phyloP scores from a whole-genome alignment of 2,329 filamentous ascomycete genomes.

The Penicillium occitanis region DNA sequence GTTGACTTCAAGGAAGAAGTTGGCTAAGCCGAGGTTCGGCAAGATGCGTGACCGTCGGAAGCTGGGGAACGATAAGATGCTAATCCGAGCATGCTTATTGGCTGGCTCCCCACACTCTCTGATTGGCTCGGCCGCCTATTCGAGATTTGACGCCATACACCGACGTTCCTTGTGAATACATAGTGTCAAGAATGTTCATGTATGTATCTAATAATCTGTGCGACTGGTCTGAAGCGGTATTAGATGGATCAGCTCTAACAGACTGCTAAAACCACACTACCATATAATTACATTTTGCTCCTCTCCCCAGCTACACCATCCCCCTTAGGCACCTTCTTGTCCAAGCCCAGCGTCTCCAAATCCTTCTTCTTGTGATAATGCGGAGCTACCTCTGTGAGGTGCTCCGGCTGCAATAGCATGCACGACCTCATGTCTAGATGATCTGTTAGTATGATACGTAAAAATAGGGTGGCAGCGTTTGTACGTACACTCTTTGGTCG shows the following conservation, averaged over 20 bases:
- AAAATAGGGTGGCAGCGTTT: too few species aligned
- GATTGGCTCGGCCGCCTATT: background rate
- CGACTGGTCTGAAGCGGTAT: conserved; percentile 1
- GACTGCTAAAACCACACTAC: background rate
- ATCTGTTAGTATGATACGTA: too few species aligned
- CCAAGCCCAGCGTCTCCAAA: conserved; percentile 72
- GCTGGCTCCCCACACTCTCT: conserved; percentile 1
- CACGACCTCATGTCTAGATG: too few species aligned
- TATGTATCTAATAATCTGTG: background rate
- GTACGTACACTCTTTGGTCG: conserved; percentile 85
- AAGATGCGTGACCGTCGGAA: background rate
- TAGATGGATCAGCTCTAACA: too few species aligned
- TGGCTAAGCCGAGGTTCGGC: conserved; percentile 17
- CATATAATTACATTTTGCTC: conserved; percentile 26
- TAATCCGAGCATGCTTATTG: conserved; percentile 2
- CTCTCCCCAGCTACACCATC: conserved; percentile 46
- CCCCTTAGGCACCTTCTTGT: conserved; percentile 71
- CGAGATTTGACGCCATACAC: background rate
- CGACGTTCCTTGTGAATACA: background rate
- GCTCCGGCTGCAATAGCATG: conserved; percentile 58
- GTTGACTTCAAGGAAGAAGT: background rate
- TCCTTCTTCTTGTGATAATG: conserved; percentile 95
- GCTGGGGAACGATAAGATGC: background rate
- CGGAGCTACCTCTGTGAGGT: conserved; percentile 85
- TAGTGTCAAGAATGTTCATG: background rate